Conservation (phyloP, 257 asterid genomes). For the Solanum sejunctum region DNA sequence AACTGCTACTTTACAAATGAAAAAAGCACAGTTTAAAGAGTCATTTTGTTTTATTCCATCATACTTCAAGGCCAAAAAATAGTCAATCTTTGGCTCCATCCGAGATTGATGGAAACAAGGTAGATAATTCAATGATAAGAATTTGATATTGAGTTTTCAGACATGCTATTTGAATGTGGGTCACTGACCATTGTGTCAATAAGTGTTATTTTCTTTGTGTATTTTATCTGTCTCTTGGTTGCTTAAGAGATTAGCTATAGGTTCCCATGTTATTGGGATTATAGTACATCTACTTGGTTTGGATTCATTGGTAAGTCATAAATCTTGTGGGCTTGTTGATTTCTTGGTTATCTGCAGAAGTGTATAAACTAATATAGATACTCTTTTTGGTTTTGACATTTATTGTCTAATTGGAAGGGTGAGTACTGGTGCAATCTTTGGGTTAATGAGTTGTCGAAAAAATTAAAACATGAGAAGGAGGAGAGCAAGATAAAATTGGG, state of each 20-base stretch:
- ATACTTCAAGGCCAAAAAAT: no score
- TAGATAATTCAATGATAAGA: neutral
- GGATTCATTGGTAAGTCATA: neutral
- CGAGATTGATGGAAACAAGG: no score
- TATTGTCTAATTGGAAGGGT: neutral
- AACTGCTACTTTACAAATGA: no score
- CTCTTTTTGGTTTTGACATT: no score
- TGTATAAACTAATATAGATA: neutral
- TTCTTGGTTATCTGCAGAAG: constrained; percentile 13
- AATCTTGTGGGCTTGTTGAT: neutral
- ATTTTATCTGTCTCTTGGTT: constrained; percentile 57
- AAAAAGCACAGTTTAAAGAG: no score
- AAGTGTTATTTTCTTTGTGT: constrained; percentile 20
- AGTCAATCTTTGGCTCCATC: no score
- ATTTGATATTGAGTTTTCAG: neutral
- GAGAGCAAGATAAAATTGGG: constrained; percentile 37
- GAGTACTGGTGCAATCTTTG: neutral
- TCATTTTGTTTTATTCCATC: no score
- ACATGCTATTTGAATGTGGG: neutral
- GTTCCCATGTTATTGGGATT: constrained; percentile 15
- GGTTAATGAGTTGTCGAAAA: neutral
- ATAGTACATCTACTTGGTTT: neutral
- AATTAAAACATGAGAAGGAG: constrained; percentile 25
- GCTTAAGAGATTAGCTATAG: constrained; percentile 22
- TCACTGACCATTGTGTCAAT: neutral